A percentile compares a stretch with the other conserved stretches of the same genome.
These are phyloP conservation scores for Vaccinium darrowii DNA, from an alignment of 148 eudicot species.

Conservation along the genomic window DNA sequence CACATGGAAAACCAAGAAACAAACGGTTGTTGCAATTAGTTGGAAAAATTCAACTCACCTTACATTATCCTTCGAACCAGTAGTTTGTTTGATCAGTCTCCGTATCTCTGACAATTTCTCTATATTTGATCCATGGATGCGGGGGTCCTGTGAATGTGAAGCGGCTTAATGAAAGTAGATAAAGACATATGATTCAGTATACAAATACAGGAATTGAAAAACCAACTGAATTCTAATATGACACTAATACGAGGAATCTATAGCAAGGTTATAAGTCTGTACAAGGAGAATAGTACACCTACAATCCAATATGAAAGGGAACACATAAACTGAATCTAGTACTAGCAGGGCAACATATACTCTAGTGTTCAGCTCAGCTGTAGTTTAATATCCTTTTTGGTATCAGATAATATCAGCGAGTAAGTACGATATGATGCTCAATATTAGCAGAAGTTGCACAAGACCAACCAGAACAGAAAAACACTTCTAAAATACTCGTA, in stretches of 20 bases:
- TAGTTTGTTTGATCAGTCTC: conserved; percentile 53
- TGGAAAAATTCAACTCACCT: conserved; percentile 40
- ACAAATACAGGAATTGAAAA: neutral
- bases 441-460: neutral
- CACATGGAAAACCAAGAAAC: neutral
- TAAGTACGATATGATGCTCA: neutral
- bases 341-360: conserved; percentile 2
- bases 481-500: neutral
- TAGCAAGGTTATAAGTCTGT: neutral
- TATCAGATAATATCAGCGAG: too few species aligned
- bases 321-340: conserved; percentile 4
- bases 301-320: neutral
- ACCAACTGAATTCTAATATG: neutral
- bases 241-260: neutral
- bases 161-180: neutral
- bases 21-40: neutral
- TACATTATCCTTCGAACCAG: conserved; percentile 59
- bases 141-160: conserved; percentile 50
- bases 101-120: conserved; percentile 20
- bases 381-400: too few species aligned
- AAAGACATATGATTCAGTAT: neutral
- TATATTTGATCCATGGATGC: conserved; percentile 37
- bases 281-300: neutral
- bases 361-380: neutral
- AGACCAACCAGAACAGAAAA: neutral